phyloP scores from a whole-genome alignment of 169 alveolate species.

The Plasmodium cynomolgi region DNA sequence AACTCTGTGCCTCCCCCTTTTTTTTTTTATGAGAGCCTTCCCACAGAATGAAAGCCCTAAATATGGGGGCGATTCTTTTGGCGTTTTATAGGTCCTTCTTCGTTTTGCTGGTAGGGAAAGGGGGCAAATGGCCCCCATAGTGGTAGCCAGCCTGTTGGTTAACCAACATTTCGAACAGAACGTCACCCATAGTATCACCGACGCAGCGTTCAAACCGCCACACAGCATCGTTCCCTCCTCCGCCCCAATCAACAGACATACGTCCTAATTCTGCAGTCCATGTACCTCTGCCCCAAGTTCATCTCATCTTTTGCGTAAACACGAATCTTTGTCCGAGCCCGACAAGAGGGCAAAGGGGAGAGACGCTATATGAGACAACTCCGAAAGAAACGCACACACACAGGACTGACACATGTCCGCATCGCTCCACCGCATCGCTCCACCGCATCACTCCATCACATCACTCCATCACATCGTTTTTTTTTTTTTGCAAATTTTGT shows the following conservation, averaged over 20 bases:
- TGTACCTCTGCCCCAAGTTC: slow-evolving; percentile 33
- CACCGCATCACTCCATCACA: neutral
- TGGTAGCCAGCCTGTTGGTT: neutral
- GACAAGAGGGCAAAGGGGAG: neutral
- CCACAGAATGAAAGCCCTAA: neutral
- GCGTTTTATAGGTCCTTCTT: slow-evolving; percentile 20
- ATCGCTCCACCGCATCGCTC: neutral
- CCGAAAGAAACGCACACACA: neutral
- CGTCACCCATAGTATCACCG: neutral
- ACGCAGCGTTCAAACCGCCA: neutral
- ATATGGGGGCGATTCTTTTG: neutral
- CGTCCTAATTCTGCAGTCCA: slow-evolving; percentile 37
- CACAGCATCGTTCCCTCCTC: neutral
- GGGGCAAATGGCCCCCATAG: neutral
- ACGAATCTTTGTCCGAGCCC: neutral
- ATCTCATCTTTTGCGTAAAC: slow-evolving; percentile 55
- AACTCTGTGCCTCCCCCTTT: neutral
- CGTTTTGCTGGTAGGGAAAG: slow-evolving; percentile 19
- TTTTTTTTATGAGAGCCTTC: neutral
- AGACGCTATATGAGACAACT: neutral
- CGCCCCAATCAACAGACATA: slow-evolving; percentile 16
- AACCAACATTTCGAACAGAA: neutral
- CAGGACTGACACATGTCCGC: neutral
- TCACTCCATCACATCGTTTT: neutral
- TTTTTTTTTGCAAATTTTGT: neutral